These are phyloP conservation scores for Aureobasidium musti DNA, from an alignment of 2,329 filamentous ascomycete genomes.

Conservation along the genomic window DNA sequence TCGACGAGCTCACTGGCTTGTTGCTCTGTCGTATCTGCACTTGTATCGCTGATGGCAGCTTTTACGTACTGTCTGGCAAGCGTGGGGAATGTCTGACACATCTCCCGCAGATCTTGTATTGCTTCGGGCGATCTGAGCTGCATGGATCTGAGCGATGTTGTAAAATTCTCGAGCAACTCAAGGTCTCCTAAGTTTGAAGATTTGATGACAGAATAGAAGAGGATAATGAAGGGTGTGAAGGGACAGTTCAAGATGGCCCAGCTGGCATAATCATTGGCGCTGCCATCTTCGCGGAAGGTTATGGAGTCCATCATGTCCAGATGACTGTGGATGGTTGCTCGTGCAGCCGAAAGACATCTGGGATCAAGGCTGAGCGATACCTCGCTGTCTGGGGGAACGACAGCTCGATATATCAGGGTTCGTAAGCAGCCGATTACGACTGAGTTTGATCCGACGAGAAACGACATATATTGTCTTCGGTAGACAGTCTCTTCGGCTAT, in stretches of 20 bases:
- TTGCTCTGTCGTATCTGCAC: not conserved
- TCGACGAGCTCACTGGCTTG: not conserved
- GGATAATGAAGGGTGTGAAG: not conserved
- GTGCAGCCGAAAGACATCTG: not conserved
- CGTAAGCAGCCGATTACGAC: not conserved
- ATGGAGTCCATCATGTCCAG: too few species aligned
- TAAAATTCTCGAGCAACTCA: not conserved
- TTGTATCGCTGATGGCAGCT: not conserved
- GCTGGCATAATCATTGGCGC: slow-evolving; percentile 1
- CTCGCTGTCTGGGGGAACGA: not conserved
- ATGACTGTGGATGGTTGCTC: not conserved
- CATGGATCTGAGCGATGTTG: not conserved
- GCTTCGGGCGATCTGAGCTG: not conserved
- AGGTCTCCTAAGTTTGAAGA: not conserved
- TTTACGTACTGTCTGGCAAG: not conserved
- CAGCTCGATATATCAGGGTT: not conserved
- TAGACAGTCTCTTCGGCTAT: not conserved
- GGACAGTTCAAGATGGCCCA: slow-evolving; percentile 7
- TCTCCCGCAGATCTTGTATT: not conserved
- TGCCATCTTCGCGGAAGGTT: not conserved
- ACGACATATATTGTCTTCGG: not conserved
- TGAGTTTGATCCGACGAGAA: not conserved
- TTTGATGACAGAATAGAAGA: not conserved
- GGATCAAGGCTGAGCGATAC: not conserved
- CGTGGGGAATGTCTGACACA: not conserved